These are phyloP conservation scores for Beauveria scarabaeidicola DNA, from an alignment of 2,329 filamentous ascomycete species.

Conservation along the genomic window DNA sequence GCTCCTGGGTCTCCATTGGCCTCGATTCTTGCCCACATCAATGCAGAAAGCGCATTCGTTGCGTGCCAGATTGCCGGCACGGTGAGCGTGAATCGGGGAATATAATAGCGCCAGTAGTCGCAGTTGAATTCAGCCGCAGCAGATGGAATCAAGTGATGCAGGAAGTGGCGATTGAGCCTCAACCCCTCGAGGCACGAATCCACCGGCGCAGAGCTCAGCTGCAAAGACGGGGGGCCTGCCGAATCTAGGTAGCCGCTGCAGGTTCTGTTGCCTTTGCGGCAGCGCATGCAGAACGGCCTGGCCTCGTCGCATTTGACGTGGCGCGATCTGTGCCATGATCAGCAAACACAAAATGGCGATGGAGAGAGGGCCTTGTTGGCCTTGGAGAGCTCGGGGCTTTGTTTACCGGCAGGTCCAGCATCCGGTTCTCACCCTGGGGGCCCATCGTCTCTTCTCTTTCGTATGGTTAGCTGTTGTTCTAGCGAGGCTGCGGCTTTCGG, in stretches of 20 bases:
- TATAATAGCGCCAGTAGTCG: not conserved
- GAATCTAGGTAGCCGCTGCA: not conserved
- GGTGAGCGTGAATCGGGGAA: not conserved
- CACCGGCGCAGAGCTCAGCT: not conserved
- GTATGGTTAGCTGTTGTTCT: not conserved
- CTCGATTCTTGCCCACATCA: not conserved
- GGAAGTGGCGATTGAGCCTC: not conserved
- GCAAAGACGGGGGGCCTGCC: not conserved
- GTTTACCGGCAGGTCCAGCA: not conserved
- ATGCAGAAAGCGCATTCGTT: not conserved
- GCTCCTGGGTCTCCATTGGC: not conserved
- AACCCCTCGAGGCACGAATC: not conserved
- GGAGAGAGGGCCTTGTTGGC: not conserved
- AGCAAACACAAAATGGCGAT: not conserved
- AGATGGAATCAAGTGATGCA: not conserved
- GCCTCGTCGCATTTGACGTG: not conserved
- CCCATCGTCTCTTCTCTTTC: not conserved
- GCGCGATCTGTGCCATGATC: not conserved
- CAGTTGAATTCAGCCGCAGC: not conserved
- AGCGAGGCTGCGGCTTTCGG: too few relatives aligned
- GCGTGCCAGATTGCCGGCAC: not conserved
- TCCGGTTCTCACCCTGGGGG: not conserved
- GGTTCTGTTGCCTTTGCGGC: not conserved
- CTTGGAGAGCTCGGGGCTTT: not conserved
- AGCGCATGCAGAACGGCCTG: not conserved